phyloP scores from a whole-genome alignment of 2,329 filamentous ascomycete species.

The Fusarium odoratissimum region DNA sequence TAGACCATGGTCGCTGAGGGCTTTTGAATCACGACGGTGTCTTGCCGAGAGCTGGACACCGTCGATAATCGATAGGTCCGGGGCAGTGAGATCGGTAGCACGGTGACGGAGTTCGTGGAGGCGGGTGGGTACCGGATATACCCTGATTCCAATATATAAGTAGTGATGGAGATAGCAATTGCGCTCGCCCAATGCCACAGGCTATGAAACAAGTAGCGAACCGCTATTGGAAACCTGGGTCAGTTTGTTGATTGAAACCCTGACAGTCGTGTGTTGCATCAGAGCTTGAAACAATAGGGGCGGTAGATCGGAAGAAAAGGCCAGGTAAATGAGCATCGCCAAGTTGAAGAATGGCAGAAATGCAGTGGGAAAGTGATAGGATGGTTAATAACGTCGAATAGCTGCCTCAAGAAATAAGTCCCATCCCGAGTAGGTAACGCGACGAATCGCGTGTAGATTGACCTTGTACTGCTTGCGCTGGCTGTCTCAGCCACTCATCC shows the following conservation, averaged over 20 bases:
- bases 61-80: conserved; percentile 13
- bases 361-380: not conserved
- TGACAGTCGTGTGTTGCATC: conserved; percentile 1
- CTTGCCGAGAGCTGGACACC: conserved; percentile 20
- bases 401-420: conserved; percentile 26
- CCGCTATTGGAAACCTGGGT: not conserved
- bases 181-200: not conserved
- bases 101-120: conserved; percentile 10
- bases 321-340: conserved; percentile 13
- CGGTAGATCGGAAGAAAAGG: conserved; percentile 1
- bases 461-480: conserved; percentile 21
- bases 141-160: conserved; percentile 6
- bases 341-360: conserved; percentile 3
- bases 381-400: conserved; percentile 11
- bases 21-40: conserved; percentile 5
- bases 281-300: conserved; percentile 27
- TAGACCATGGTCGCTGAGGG: conserved; percentile 60
- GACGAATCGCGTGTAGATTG: conserved; percentile 29
- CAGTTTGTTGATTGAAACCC: conserved; percentile 5
- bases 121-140: conserved; percentile 2
- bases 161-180: not conserved
- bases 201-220: conserved; percentile 6
- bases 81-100: conserved; percentile 14
- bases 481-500: conserved; percentile 24
- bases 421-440: conserved; percentile 40